A percentile compares a stretch with the other conserved stretches of the same genome.
These are phyloP conservation scores for Coffea canephora DNA, from an alignment of 257 asterid genomes.

Conservation along the genomic window DNA sequence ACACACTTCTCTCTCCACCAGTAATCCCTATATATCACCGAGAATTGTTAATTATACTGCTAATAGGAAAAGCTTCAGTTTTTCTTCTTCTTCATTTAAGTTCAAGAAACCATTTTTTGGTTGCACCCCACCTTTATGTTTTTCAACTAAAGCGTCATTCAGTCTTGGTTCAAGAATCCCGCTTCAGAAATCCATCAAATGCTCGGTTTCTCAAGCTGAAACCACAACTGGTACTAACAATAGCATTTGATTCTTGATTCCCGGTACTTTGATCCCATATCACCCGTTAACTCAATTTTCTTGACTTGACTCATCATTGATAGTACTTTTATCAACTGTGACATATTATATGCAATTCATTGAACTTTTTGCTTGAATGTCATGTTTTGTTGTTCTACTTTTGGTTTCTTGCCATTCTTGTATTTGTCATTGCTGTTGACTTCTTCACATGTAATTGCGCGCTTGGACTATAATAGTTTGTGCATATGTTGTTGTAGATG, in stretches of 20 bases:
- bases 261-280: neutral
- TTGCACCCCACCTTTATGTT: slow-evolving; percentile 29
- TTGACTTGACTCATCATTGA: neutral
- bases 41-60: slow-evolving; percentile 18
- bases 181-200: slow-evolving; percentile 46
- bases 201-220: slow-evolving; percentile 75
- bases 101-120: slow-evolving; percentile 54
- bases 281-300: neutral
- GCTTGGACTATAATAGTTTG: neutral
- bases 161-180: slow-evolving; percentile 28
- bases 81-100: slow-evolving; percentile 42
- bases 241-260: neutral
- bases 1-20: slow-evolving; percentile 33
- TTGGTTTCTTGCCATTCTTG: neutral
- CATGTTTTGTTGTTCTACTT: neutral
- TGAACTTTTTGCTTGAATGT: neutral
- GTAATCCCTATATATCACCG: slow-evolving; percentile 20
- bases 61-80: slow-evolving; percentile 26
- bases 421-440: neutral
- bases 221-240: slow-evolving; percentile 41
- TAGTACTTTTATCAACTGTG: neutral
- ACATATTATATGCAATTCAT: neutral
- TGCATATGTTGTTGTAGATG: neutral
- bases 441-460: neutral
- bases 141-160: slow-evolving; percentile 27